Conservation (phyloP, 179 eudicot species). For the Drosera spatulata region DNA sequence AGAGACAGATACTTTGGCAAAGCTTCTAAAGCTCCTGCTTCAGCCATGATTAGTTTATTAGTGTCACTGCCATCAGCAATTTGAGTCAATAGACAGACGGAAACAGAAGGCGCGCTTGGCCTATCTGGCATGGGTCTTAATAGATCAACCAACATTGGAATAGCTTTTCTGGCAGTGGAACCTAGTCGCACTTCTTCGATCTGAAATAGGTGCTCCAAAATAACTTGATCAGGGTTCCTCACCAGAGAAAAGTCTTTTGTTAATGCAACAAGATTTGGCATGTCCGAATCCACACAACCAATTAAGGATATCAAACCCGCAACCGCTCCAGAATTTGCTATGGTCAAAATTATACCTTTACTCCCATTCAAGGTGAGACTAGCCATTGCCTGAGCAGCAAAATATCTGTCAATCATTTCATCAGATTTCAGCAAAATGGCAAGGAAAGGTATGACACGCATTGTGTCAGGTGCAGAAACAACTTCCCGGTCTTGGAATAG, state of each 20-base stretch:
- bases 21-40: constrained; percentile 94
- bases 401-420: constrained; percentile 73
- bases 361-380: constrained; percentile 96
- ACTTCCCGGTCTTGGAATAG: constrained; percentile 91
- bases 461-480: constrained; percentile 73
- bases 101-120: constrained; percentile 92
- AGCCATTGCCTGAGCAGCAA: constrained; percentile 92
- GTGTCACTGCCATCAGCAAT: constrained; percentile 84
- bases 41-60: constrained; percentile 90
- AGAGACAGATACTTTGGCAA: constrained; percentile 91
- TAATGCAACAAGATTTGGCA: constrained; percentile 64
- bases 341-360: constrained; percentile 92
- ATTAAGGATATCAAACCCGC: constrained; percentile 77
- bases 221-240: constrained; percentile 86
- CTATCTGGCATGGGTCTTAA: constrained; percentile 99
- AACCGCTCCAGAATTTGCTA: constrained; percentile 94
- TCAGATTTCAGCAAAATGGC: constrained; percentile 81
- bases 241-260: constrained; percentile 77
- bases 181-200: constrained; percentile 95
- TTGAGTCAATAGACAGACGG: constrained; percentile 82
- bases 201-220: constrained; percentile 91
- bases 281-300: constrained; percentile 90
- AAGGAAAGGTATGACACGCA: constrained; percentile 78
- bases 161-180: constrained; percentile 92
- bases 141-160: constrained; percentile 89